Evolutionary conservation across 2,329 filamentous ascomycete species (phyloP), one percentile per base, ranked within the genome.

Genomic region (Colletotrichum viniferum): DNA sequence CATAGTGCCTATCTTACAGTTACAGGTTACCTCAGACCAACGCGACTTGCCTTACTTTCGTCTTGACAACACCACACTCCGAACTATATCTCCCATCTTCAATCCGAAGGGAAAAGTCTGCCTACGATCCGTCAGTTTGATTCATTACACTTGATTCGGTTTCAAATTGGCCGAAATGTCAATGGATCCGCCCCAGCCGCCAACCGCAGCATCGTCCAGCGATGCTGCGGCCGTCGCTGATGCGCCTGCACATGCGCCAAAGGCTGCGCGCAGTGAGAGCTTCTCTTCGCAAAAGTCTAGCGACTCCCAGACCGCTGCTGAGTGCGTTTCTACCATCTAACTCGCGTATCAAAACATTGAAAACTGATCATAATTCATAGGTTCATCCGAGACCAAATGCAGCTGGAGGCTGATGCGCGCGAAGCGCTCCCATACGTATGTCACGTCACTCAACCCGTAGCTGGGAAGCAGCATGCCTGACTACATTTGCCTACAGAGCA

Each of bases 381-480:
- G 32, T 98, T 97, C 83, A 95, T 99, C 79, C 92, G 95, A 80
- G 93, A 92, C 71, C 97, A 99, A 83, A 93, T 98, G 81, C 92
- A 94, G 79, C 93, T 99, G 69, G 97, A 99, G 86, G 95, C 95
- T 24, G 97, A 99, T 86, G 97, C 97, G 62, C 95, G 96, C 79
- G 96, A 99, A 88, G 95, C 95, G 76, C 90, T 99, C 8, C 97
- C 97, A 78, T 99, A 98, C 83, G 95, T 97, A 87, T 81, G 92
- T 80, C n/a, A 38, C 36, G 10, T 55, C 64, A n/a, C 38, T 14
- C 14, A 21, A n/a, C 36, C n/a, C 10, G 30, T 21, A 21, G 21
- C 14, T n/a, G 32, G 12, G 12, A 16, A 55, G 5, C 14, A 21
- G 14, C 32, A 10, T 14, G 18, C 9, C 75, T 77, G 30, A 77